These are phyloP conservation scores for Dictyostelium capitatum DNA, from an alignment of 78 protist genomes.

Conservation along the genomic window DNA sequence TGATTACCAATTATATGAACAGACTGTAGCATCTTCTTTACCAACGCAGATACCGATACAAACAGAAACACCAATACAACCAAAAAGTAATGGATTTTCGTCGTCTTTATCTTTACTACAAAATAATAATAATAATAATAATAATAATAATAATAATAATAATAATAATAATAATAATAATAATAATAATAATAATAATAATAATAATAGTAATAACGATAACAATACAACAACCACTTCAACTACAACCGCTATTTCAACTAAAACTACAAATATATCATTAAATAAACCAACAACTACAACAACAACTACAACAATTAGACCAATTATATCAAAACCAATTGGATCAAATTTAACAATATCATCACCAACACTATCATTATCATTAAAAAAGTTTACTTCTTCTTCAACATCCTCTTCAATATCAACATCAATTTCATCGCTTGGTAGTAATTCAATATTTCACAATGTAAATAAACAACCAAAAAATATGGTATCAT, in stretches of 20 bases:
- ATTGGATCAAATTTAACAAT: neutral
- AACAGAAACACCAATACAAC: neutral
- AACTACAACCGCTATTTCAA: neutral
- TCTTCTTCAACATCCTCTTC: neutral
- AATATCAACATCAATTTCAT: neutral
- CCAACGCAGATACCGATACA: too few relatives aligned
- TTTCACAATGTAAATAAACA: neutral
- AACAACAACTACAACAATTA: too few relatives aligned
- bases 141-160: neutral
- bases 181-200: neutral
- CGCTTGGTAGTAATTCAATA: neutral
- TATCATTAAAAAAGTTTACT: slow-evolving; percentile 6
- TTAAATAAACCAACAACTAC: neutral
- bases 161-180: neutral
- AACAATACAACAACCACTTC: neutral
- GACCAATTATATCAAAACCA: neutral
- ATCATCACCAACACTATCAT: slow-evolving; percentile 4
- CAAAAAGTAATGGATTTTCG: neutral
- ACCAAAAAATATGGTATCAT: neutral
- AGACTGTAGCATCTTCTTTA: too few relatives aligned
- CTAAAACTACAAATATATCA: neutral
- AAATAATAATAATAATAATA: neutral
- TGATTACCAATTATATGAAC: too few relatives aligned
- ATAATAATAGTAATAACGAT: too few relatives aligned
- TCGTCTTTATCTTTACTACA: neutral